These are phyloP conservation scores for Cyberlindnera petersonii DNA, from an alignment of 805 yeast genomes.

Conservation along the genomic window DNA sequence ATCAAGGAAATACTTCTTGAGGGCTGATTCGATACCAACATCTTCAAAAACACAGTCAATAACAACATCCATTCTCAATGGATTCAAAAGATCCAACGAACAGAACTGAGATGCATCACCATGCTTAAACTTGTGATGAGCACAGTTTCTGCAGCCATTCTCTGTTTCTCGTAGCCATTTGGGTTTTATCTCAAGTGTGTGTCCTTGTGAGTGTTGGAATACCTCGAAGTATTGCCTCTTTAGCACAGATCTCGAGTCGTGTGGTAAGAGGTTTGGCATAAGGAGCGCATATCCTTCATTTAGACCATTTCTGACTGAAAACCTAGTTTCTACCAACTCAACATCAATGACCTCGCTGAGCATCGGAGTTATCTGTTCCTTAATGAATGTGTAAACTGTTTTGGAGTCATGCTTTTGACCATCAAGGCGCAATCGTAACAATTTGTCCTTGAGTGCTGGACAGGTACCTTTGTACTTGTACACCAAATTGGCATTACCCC, in stretches of 20 bases:
- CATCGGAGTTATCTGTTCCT: slow-evolving; percentile 18
- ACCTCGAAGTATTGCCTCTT: slow-evolving; percentile 38
- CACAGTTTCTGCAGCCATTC: slow-evolving; percentile 54
- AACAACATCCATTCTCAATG: not conserved
- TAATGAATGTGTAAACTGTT: slow-evolving; percentile 17
- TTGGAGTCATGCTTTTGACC: slow-evolving; percentile 15
- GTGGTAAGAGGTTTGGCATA: slow-evolving; percentile 39
- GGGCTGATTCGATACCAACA: not conserved
- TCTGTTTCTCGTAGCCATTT: slow-evolving; percentile 47
- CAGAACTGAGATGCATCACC: slow-evolving; percentile 38
- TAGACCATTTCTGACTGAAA: slow-evolving; percentile 11
- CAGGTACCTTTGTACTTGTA: slow-evolving; percentile 37
- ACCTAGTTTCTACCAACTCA: slow-evolving; percentile 16
- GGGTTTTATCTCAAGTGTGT: slow-evolving; percentile 52
- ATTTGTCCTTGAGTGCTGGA: slow-evolving; percentile 30
- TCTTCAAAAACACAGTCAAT: slow-evolving; percentile 3
- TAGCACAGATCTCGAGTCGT: slow-evolving; percentile 28
- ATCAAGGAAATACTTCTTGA: slow-evolving; percentile 22
- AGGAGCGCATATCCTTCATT: slow-evolving; percentile 42
- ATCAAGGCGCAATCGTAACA: slow-evolving; percentile 31
- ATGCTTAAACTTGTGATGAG: slow-evolving; percentile 38
- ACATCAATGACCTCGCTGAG: slow-evolving; percentile 28
- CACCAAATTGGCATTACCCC: slow-evolving; percentile 48
- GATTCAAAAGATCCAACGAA: slow-evolving; percentile 37
- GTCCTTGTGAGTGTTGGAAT: slow-evolving; percentile 15